Base-by-base conservation (phyloP, 108 stramenopile genomes). In the Cyclotella baltica region DNA sequence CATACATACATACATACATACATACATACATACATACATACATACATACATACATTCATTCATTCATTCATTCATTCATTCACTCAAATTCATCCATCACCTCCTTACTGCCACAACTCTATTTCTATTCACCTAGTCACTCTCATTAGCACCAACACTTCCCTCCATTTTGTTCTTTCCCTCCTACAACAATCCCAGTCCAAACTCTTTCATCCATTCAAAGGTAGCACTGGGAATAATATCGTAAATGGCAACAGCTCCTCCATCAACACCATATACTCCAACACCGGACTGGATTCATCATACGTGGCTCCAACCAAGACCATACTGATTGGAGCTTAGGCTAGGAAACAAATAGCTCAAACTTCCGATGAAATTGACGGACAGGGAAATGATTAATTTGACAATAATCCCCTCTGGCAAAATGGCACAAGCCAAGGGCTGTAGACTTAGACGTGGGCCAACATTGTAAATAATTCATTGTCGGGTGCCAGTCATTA, bases 191-290 rank as follows among this genome's bases (percentile, higher is more conserved):
- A 86, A 64, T 2, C 46, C 85, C 38, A 83, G 81, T 36, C 83
- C 90, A 78, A 88, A 90, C 69, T 94, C 89, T 55, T 67, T 84
- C 53, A 90, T 53, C 95, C 96, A 98, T 25, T 95, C 96, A 62
- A 96, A 73, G 3, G 93, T 94, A 3, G 96, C 97, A 38, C 88
- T 82, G 16, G 97, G 97, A 22, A 98, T 80, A 50, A 95, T 83
- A 79, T 98, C 23, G 96, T 98, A 78, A 98, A 96, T 9, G 97
- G 97, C 47, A 98, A 52, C 22, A 96, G 36, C 75, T 98, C 96
- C 74, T 97, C 96, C 11, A 90, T 48, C 68, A 95, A 89, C 4
- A 78, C 77, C 15, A 97, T 38, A 67, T 96, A 96, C 71, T 93
- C 91, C 34, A 96, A 67, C 43, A 80, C 90, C 29, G 94, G 93